Conservation (phyloP, 331 rosid species). For the Malus hybrid region DNA sequence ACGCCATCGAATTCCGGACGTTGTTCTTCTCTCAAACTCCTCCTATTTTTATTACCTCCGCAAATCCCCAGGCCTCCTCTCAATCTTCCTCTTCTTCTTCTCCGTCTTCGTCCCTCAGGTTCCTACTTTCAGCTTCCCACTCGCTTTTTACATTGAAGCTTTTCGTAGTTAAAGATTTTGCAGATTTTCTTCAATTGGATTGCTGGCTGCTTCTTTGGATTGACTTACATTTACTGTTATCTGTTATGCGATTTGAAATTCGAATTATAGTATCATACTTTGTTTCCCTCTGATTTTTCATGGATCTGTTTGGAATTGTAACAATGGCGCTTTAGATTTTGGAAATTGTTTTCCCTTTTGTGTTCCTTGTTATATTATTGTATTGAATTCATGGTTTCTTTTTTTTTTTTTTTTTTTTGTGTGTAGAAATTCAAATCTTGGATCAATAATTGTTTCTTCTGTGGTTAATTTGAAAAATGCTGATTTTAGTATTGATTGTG, state of each 20-base stretch:
- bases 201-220: neutral
- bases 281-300: neutral
- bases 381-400: too few relatives aligned
- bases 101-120: conserved; percentile 8
- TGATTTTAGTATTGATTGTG: neutral
- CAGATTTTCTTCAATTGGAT: neutral
- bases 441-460: neutral
- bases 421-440: neutral
- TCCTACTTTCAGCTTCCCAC: neutral
- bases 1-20: conserved; percentile 7
- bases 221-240: neutral
- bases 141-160: neutral
- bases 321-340: neutral
- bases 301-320: conserved; percentile 36
- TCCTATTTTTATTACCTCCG: neutral
- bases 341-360: neutral
- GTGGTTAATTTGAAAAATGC: too few relatives aligned
- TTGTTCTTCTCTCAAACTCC: neutral
- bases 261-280: neutral
- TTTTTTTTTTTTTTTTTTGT: too few relatives aligned
- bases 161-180: neutral
- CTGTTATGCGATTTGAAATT: neutral
- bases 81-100: neutral
- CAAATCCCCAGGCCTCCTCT: neutral
- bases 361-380: too few relatives aligned